phyloP scores from a whole-genome alignment of 2,329 filamentous ascomycete genomes.

The Purpureocillium takamizusanense region DNA sequence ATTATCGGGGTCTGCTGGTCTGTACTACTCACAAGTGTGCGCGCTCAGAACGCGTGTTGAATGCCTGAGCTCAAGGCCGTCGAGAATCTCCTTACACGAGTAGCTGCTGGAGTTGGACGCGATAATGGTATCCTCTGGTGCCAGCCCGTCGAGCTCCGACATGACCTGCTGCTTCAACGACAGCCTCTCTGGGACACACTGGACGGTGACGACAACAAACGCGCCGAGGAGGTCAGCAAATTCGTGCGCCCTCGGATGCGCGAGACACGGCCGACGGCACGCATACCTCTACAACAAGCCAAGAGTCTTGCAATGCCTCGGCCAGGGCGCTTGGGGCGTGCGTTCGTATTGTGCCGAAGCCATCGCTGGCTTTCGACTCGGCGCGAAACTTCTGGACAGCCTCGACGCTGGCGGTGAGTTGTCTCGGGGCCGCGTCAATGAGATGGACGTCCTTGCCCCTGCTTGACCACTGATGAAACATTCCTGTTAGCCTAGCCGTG shows the following conservation, averaged over 20 bases:
- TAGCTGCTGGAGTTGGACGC: slow-evolving; percentile 39
- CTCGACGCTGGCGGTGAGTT: slow-evolving; percentile 16
- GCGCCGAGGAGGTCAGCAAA: too few species aligned
- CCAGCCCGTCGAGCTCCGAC: slow-evolving; percentile 25
- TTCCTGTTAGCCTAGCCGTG: too few species aligned
- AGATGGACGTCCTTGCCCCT: slow-evolving; percentile 17
- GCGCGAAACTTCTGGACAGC: slow-evolving; percentile 15
- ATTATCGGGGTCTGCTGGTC: too few species aligned
- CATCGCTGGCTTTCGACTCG: not conserved
- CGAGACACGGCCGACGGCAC: too few species aligned
- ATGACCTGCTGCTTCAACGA: slow-evolving; percentile 30
- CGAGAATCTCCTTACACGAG: slow-evolving; percentile 31
- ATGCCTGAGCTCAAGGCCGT: slow-evolving; percentile 22
- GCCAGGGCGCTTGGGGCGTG: slow-evolving; percentile 10
- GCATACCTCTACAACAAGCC: slow-evolving; percentile 19
- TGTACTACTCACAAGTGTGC: slow-evolving; percentile 28
- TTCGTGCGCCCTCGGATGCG: too few species aligned
- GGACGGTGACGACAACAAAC: not conserved
- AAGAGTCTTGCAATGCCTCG: slow-evolving; percentile 12
- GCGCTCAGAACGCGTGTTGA: slow-evolving; percentile 28
- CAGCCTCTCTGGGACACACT: slow-evolving; percentile 35
- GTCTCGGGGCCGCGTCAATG: slow-evolving; percentile 14
- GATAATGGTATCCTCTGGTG: slow-evolving; percentile 26
- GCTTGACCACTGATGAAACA: slow-evolving; percentile 19
- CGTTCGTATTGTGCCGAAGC: slow-evolving; percentile 13